phyloP scores from a whole-genome alignment of 2,329 filamentous ascomycete genomes.

The Claviceps fusiformis region DNA sequence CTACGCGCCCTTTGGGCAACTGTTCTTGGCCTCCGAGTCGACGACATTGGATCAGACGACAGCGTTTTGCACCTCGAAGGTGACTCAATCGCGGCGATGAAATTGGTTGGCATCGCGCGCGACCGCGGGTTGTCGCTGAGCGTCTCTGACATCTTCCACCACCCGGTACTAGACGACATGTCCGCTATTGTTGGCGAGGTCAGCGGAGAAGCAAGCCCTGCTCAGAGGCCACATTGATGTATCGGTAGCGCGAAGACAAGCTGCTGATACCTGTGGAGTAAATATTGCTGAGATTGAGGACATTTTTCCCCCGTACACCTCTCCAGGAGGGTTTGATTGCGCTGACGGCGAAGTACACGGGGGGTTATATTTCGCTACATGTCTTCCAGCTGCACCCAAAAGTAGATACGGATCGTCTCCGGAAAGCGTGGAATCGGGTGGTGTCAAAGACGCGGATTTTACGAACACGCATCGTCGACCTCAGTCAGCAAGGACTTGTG shows the following conservation, averaged over 20 bases:
- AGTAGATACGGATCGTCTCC: conserved; percentile 6
- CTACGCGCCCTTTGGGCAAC: conserved; percentile 3
- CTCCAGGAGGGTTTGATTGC: conserved; percentile 31
- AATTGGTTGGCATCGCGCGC: conserved; percentile 19
- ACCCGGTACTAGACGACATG: conserved; percentile 3
- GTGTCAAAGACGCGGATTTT: conserved; percentile 7
- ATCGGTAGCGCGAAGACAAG: background rate
- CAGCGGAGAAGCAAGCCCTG: background rate
- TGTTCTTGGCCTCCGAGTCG: conserved; percentile 5
- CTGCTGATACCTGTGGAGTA: conserved; percentile 2
- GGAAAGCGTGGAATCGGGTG: conserved; percentile 8
- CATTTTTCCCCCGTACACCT: conserved; percentile 21
- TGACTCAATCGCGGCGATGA: conserved; percentile 34
- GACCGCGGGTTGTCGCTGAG: conserved; percentile 22
- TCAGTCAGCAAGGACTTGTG: conserved; percentile 7
- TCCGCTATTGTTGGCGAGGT: background rate
- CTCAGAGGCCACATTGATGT: background rate
- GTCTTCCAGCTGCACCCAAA: conserved; percentile 6
- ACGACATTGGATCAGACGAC: conserved; percentile 22
- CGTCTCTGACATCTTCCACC: conserved; percentile 28
- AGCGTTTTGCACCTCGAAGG: conserved; percentile 35
- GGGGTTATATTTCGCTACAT: conserved; percentile 9
- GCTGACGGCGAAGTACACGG: conserved; percentile 6
- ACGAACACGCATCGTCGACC: conserved; percentile 8
- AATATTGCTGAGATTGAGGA: conserved; percentile 19